Conservation (phyloP, 2,329 filamentous ascomycete species). For the Xylogone sp. region DNA sequence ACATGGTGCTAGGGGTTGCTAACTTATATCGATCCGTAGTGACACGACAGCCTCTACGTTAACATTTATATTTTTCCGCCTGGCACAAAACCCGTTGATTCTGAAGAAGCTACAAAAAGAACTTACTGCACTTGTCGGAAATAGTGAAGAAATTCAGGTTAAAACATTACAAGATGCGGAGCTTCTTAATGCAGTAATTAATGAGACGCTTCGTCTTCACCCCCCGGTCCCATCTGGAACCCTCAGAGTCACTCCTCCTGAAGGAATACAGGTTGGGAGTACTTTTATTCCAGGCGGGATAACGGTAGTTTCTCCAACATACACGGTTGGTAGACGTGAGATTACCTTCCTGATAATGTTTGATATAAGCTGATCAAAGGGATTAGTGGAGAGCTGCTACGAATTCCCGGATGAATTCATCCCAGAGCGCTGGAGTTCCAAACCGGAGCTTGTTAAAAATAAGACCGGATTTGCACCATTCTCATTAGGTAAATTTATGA, state of each 20-base stretch:
- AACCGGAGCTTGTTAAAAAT: slow-evolving; percentile 16
- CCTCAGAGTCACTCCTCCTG: slow-evolving; percentile 31
- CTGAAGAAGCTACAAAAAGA: slow-evolving; percentile 8
- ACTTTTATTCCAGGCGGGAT: slow-evolving; percentile 15
- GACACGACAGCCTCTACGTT: slow-evolving; percentile 37
- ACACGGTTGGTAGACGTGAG: slow-evolving; percentile 16
- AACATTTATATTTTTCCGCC: slow-evolving; percentile 35
- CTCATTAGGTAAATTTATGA: slow-evolving; percentile 16
- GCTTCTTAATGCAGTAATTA: slow-evolving; percentile 31
- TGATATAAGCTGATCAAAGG: not conserved
- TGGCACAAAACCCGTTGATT: slow-evolving; percentile 10
- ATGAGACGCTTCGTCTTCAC: slow-evolving; percentile 34
- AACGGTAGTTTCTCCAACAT: slow-evolving; percentile 4
- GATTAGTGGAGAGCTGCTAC: slow-evolving; percentile 6
- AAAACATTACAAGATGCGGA: slow-evolving; percentile 9
- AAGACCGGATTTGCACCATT: slow-evolving; percentile 24
- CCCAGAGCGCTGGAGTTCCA: slow-evolving; percentile 18
- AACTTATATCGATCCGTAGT: slow-evolving; percentile 11
- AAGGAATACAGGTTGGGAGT: slow-evolving; percentile 28
- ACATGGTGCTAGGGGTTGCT: no score
- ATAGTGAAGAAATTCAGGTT: slow-evolving; percentile 6
- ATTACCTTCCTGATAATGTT: not conserved
- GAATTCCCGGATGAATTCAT: slow-evolving; percentile 12
- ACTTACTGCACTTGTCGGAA: not conserved
- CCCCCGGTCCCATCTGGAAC: slow-evolving; percentile 32